Percentiles rank a stretch among this genome's conserved stretches.
phyloP scores from a whole-genome alignment of 1,284 basidiomycete species.

The Trametes polyzona region DNA sequence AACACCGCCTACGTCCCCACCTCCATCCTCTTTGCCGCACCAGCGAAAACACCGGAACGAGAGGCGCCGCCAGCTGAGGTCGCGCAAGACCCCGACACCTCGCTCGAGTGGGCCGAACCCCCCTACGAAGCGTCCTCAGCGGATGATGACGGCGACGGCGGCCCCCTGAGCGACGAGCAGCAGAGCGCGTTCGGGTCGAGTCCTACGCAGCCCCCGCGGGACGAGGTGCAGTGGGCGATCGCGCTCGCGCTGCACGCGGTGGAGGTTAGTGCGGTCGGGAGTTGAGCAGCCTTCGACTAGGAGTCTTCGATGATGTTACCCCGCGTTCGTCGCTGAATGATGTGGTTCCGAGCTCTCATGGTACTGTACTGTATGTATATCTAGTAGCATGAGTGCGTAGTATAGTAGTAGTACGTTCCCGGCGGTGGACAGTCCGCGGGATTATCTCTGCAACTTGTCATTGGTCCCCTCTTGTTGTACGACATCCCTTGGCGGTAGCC shows the following conservation, averaged over 20 bases:
- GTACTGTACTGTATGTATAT: too few species aligned
- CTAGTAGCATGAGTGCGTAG: too few species aligned
- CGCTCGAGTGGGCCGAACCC: neutral
- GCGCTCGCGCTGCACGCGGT: conserved; percentile 16
- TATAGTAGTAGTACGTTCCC: too few species aligned
- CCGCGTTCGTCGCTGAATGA: too few species aligned
- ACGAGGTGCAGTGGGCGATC: conserved; percentile 24
- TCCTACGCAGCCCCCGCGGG: neutral
- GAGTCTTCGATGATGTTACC: too few species aligned
- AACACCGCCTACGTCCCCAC: conserved; percentile 13
- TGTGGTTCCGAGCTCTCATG: too few species aligned
- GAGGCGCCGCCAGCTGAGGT: neutral
- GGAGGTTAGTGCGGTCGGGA: neutral
- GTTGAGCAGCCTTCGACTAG: too few species aligned
- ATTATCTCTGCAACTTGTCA: too few species aligned
- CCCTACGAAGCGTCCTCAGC: neutral
- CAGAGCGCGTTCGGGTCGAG: neutral
- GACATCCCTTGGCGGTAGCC: too few species aligned
- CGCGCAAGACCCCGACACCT: neutral
- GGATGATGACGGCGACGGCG: neutral
- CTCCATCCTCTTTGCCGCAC: conserved; percentile 9
- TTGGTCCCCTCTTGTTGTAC: too few species aligned
- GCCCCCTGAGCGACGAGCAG: neutral
- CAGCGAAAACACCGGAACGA: neutral
- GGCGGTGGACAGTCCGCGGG: too few species aligned